Evolutionary conservation across 192 early-diverging fungal genomes (phyloP).

Genomic region (Thamnidium elegans): DNA sequence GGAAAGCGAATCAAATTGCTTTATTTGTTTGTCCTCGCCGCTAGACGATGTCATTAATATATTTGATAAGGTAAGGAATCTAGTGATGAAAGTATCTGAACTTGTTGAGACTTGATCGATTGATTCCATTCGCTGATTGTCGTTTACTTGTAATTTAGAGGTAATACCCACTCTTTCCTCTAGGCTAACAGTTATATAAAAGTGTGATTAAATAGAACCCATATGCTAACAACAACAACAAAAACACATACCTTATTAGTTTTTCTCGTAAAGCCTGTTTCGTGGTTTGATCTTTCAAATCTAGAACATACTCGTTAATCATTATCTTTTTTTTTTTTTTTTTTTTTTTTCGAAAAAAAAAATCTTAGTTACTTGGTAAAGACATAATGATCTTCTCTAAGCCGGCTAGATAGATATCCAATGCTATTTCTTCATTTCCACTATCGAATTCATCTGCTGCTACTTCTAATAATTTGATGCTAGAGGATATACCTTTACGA

Average conservation of each 20-base stretch:
- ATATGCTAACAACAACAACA: not conserved
- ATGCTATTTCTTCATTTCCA: not conserved
- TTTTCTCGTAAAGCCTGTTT: not conserved
- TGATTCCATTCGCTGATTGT: not conserved
- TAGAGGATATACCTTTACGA: not conserved
- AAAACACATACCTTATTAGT: not conserved
- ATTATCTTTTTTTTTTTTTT: not conserved
- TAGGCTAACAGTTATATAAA: too few relatives aligned
- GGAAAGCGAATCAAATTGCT: not conserved
- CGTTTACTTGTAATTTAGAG: not conserved
- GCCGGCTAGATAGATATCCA: not conserved
- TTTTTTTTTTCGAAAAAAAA: not conserved
- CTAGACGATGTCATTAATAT: not conserved
- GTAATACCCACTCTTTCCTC: too few relatives aligned
- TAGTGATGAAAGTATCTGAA: not conserved
- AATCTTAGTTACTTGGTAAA: not conserved
- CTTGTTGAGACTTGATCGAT: not conserved
- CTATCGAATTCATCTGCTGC: not conserved
- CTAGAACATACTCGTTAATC: not conserved
- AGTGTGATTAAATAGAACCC: not conserved
- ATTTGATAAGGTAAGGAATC: not conserved
- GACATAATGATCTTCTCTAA: not conserved
- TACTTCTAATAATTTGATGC: not conserved
- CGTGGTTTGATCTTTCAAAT: not conserved
- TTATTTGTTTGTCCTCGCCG: too few relatives aligned